Evolutionary conservation across 2,329 filamentous ascomycete species (phyloP).

Genomic region (Cryphonectria parasitica): DNA sequence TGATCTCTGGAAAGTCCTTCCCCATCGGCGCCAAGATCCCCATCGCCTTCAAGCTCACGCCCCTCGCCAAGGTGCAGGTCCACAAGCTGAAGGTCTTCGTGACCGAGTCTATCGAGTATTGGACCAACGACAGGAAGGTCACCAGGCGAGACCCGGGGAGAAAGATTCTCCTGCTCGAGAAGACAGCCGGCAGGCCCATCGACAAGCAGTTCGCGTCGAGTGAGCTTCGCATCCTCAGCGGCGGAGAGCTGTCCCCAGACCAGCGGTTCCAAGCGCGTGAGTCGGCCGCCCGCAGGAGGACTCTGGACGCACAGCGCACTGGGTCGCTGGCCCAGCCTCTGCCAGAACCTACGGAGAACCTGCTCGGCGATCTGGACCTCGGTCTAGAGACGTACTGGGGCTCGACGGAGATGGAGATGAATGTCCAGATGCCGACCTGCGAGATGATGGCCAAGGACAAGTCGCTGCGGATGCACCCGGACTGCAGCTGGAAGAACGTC

Average conservation of each 20-base stretch:
- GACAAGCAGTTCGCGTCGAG: constrained; percentile 75
- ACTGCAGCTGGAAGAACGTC: constrained; percentile 92
- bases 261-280: constrained; percentile 53
- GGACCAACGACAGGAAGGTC: constrained; percentile 82
- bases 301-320: constrained; percentile 53
- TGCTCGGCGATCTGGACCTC: constrained; percentile 78
- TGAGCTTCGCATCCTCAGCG: constrained; percentile 75
- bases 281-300: constrained; percentile 54
- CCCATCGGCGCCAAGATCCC: constrained; percentile 86
- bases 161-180: constrained; percentile 87
- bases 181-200: constrained; percentile 77
- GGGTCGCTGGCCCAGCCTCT: constrained; percentile 47
- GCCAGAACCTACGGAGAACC: constrained; percentile 64
- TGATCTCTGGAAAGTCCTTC: constrained; percentile 95
- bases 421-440: constrained; percentile 88
- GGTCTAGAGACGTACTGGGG: constrained; percentile 75
- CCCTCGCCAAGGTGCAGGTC: constrained; percentile 88
- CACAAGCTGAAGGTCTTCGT: constrained; percentile 91
- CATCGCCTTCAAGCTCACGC: constrained; percentile 92
- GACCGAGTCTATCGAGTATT: constrained; percentile 90
- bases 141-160: constrained; percentile 82
- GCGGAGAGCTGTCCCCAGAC: constrained; percentile 70
- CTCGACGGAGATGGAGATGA: constrained; percentile 93
- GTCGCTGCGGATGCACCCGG: constrained; percentile 72
- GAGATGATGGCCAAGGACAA: constrained; percentile 79